Percentiles rank a stretch among this genome's conserved stretches.
phyloP scores from a whole-genome alignment of 2,329 filamentous ascomycete species.

The Aspergillus sojae region DNA sequence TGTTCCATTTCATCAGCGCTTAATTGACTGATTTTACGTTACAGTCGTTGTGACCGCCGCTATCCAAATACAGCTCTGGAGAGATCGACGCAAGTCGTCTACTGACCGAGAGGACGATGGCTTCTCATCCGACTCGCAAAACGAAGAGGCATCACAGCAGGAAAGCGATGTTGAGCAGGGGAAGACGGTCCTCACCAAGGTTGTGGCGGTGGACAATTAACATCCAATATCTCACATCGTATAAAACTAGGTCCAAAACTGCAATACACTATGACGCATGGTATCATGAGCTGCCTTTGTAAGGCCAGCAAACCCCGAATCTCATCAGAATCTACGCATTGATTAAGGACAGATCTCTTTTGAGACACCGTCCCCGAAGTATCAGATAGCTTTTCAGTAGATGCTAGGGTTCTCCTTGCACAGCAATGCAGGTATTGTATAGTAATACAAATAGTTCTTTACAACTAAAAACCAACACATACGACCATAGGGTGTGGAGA shows the following conservation, averaged over 20 bases:
- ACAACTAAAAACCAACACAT: too few relatives aligned
- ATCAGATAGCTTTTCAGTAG: too few relatives aligned
- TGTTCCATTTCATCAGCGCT: fast-evolving
- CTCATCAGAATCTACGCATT: too few relatives aligned
- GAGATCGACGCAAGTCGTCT: background rate
- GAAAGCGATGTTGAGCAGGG: background rate
- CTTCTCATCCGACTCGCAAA: background rate
- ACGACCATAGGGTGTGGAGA: too few relatives aligned
- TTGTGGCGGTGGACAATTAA: background rate
- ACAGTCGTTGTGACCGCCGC: background rate
- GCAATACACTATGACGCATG: fast-evolving
- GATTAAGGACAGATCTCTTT: too few relatives aligned
- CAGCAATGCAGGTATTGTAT: too few relatives aligned
- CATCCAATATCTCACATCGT: fast-evolving
- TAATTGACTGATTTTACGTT: fast-evolving
- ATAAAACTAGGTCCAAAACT: background rate
- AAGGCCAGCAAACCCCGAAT: too few relatives aligned
- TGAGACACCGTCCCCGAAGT: too few relatives aligned
- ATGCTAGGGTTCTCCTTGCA: too few relatives aligned
- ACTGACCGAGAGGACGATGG: background rate
- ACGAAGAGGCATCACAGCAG: background rate
- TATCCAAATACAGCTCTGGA: background rate
- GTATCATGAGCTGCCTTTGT: background rate
- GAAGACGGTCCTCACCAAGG: background rate
- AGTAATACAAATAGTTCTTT: fast-evolving